phyloP scores from a whole-genome alignment of 495 filamentous ascomycete genomes.

The Penicillium lividum region DNA sequence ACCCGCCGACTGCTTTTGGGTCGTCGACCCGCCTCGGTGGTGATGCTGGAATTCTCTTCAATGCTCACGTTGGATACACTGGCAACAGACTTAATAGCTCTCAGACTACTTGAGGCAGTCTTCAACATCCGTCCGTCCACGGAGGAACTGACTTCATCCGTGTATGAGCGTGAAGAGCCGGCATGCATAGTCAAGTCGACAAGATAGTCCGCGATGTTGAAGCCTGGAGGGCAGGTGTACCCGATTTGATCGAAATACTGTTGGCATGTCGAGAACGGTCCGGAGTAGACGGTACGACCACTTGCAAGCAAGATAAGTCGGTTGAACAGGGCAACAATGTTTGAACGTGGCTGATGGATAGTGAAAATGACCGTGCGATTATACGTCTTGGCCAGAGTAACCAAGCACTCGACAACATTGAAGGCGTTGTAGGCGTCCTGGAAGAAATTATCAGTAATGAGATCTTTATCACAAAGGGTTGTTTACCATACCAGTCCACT shows the following conservation, averaged over 20 bases:
- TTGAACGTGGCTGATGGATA: constrained; percentile 98
- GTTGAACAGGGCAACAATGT: constrained; percentile 98
- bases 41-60: constrained; percentile 58
- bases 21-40: constrained; percentile 58
- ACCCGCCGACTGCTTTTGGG: constrained; percentile 68
- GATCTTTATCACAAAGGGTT: background rate
- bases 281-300: constrained; percentile 90
- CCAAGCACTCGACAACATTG: constrained; percentile 94
- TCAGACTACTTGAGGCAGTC: constrained; percentile 81
- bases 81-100: constrained; percentile 87
- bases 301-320: constrained; percentile 86
- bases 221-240: constrained; percentile 89
- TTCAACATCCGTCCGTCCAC: constrained; percentile 51
- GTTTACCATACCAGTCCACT: constrained; percentile 66
- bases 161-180: constrained; percentile 54
- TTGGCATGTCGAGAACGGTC: constrained; percentile 85
- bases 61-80: constrained; percentile 71
- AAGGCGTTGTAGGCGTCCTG: constrained; percentile 92
- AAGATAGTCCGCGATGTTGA: constrained; percentile 98
- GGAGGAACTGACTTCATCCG: constrained; percentile 56
- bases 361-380: constrained; percentile 97
- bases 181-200: constrained; percentile 98
- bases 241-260: constrained; percentile 89
- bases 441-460: background rate
- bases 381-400: constrained; percentile 92